Conservation (phyloP, 306 rosid genomes). For the Heteromeles arbutifolia region DNA sequence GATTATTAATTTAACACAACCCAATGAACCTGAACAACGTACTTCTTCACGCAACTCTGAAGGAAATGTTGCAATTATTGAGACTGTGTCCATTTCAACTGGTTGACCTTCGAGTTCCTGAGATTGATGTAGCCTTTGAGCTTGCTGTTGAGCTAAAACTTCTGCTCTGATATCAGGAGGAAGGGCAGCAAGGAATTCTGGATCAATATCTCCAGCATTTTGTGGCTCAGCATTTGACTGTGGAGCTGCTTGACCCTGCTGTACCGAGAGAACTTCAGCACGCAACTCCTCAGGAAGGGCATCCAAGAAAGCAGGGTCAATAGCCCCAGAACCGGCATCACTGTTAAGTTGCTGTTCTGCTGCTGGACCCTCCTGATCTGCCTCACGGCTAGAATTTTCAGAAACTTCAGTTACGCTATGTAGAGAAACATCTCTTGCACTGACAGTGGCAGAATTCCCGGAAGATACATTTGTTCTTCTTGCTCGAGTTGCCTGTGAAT, state of each 20-base stretch:
- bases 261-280: conserved; percentile 93
- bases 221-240: conserved; percentile 67
- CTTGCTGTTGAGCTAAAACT: conserved; percentile 96
- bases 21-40: conserved; percentile 9
- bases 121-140: conserved; percentile 85
- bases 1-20: not conserved
- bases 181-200: conserved; percentile 99
- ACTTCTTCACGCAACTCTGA: conserved; percentile 96
- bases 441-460: conserved; percentile 52
- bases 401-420: conserved; percentile 91
- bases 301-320: conserved; percentile 93
- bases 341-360: conserved; percentile 65
- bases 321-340: conserved; percentile 78
- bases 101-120: conserved; percentile 99
- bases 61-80: conserved; percentile 96
- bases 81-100: conserved; percentile 95
- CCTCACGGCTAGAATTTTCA: conserved; percentile 88
- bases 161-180: conserved; percentile 96
- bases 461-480: conserved; percentile 60
- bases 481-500: conserved; percentile 65
- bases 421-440: conserved; percentile 79
- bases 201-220: conserved; percentile 82
- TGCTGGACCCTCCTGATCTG: conserved; percentile 67
- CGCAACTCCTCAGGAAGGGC: conserved; percentile 98
- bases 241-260: conserved; percentile 80